Percentiles rank a stretch among this genome's conserved stretches.
Conservation (phyloP, 768 basidiomycete genomes). For the Phallus indusiatus region DNA sequence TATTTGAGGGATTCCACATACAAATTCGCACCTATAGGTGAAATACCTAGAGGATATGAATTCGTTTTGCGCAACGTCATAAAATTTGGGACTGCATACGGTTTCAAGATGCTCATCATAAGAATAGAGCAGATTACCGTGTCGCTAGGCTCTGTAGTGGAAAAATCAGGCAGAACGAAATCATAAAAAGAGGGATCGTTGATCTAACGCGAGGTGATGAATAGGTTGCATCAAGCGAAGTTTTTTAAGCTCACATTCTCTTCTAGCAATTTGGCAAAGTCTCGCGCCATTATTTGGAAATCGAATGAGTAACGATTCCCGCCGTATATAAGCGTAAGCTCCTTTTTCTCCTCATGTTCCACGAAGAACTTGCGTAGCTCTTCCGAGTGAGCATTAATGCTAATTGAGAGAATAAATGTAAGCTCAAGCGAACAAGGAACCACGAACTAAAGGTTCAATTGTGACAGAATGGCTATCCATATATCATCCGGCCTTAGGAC, state of each 20-base stretch:
- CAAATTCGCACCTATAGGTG: slow-evolving; percentile 20
- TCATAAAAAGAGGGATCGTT: slow-evolving; percentile 21
- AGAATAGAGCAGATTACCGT: slow-evolving; percentile 28
- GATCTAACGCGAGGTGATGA: neutral
- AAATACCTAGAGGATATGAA: slow-evolving; percentile 22
- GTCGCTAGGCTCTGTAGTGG: slow-evolving; percentile 35
- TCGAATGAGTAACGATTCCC: slow-evolving; percentile 21
- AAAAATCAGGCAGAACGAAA: slow-evolving; percentile 35
- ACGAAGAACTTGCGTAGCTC: slow-evolving; percentile 27
- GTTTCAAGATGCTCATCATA: slow-evolving; percentile 34
- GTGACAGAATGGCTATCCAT: slow-evolving; percentile 35
- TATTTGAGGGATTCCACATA: slow-evolving; percentile 35
- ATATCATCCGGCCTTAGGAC: slow-evolving; percentile 33
- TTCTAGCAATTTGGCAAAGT: slow-evolving; percentile 8
- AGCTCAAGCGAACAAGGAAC: neutral
- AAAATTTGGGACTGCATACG: too few relatives aligned
- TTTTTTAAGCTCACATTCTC: neutral
- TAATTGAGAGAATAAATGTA: neutral
- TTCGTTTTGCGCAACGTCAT: neutral
- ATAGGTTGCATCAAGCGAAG: neutral
- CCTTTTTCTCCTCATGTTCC: slow-evolving; percentile 24
- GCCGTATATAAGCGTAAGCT: slow-evolving; percentile 17
- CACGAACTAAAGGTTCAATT: slow-evolving; percentile 24
- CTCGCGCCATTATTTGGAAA: slow-evolving; percentile 21
- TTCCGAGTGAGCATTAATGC: slow-evolving; percentile 22